phyloP scores from a whole-genome alignment of 192 early-diverging fungal species.

The Phycomyces blakesleeanus region DNA sequence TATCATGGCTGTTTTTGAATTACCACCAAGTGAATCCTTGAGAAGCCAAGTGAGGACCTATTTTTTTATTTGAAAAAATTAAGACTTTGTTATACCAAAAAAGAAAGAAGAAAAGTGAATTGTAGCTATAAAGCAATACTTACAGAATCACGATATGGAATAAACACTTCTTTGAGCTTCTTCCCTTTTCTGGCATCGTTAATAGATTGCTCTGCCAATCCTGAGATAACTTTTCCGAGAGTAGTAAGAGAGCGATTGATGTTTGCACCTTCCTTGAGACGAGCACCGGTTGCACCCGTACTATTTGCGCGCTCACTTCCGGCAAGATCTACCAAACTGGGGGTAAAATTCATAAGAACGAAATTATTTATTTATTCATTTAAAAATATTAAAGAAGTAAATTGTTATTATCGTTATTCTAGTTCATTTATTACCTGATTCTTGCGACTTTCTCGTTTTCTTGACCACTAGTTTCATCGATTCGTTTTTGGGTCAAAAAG shows the following conservation, averaged over 20 bases:
- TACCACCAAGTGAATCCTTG: constrained; percentile 81
- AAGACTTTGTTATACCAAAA: too few species aligned
- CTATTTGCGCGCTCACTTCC: constrained; percentile 90
- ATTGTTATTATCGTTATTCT: too few species aligned
- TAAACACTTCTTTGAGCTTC: constrained; percentile 53
- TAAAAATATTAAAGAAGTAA: too few species aligned
- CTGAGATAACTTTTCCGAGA: constrained; percentile 91
- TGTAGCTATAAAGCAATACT: constrained; percentile 36
- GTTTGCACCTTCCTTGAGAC: constrained; percentile 89
- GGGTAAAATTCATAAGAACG: too few species aligned
- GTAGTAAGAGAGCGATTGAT: constrained; percentile 93
- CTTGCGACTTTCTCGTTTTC: constrained; percentile 72
- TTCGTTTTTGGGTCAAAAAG: constrained; percentile 61
- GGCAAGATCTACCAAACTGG: constrained; percentile 84
- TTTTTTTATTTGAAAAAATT: too few species aligned
- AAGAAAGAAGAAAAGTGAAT: too few species aligned
- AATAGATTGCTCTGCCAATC: constrained; percentile 72
- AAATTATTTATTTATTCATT: too few species aligned
- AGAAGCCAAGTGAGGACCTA: constrained; percentile 59
- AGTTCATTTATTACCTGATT: constrained; percentile 45
- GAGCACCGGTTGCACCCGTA: constrained; percentile 78
- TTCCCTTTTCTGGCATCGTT: constrained; percentile 32
- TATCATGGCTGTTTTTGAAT: constrained; percentile 80
- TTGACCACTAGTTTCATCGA: constrained; percentile 45
- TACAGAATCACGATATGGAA: constrained; percentile 92